These are phyloP conservation scores for Acanthamoeba healyi DNA, from an alignment of 208 protist species.

Conservation along the genomic window DNA sequence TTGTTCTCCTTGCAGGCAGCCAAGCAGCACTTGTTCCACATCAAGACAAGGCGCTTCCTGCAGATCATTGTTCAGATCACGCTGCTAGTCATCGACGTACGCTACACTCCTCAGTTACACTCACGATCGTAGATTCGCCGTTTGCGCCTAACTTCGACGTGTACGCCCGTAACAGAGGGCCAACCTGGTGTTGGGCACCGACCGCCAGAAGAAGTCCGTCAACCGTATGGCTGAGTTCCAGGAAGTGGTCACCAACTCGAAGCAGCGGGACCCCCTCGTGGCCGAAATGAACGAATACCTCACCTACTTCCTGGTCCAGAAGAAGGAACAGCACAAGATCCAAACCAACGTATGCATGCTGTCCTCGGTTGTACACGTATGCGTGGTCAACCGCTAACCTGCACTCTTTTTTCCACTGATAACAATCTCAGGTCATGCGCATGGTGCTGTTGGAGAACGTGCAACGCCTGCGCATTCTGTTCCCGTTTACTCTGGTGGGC, in stretches of 20 bases:
- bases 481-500: not conserved
- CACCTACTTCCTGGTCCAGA: constrained; percentile 3
- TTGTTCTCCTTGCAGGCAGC: not conserved
- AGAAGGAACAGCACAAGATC: constrained; percentile 26
- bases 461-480: not conserved
- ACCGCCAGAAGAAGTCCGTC: constrained; percentile 37
- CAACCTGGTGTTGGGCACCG: constrained; percentile 15
- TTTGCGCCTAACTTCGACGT: too few relatives aligned
- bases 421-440: not conserved
- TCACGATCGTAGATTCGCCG: too few relatives aligned
- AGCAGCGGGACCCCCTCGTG: constrained; percentile 2
- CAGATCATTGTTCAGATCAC: not conserved
- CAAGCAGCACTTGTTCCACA: constrained; percentile 20
- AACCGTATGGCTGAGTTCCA: constrained; percentile 16
- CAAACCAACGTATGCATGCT: constrained; percentile 35
- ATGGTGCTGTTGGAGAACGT: constrained; percentile 50
- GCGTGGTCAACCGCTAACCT: too few relatives aligned
- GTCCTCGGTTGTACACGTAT: too few relatives aligned
- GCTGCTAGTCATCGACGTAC: constrained; percentile 45
- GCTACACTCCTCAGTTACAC: too few relatives aligned
- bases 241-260: not conserved
- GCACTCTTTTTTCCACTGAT: too few relatives aligned
- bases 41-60: constrained; percentile 32
- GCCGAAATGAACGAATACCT: constrained; percentile 1
- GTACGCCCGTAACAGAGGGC: constrained; percentile 8